Base-by-base conservation (phyloP, 805 yeast genomes). In the Candida maris region DNA sequence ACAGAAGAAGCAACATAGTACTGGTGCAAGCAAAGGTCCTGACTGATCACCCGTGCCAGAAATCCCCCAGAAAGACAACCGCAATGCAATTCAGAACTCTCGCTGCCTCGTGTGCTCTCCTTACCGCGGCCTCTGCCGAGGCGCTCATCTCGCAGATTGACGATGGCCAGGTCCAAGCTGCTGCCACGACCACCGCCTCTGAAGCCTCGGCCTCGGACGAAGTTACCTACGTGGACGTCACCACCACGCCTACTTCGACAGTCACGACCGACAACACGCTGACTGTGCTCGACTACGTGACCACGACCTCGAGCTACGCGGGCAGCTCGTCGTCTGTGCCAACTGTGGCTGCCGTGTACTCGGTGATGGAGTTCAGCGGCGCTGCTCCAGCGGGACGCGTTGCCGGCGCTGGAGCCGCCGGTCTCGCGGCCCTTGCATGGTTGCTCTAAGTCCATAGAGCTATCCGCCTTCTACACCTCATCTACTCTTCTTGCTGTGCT, bases 211-310 rank as follows among this genome's bases (percentile, higher is more conserved):
- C 42, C 14, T 40, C 23, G 16, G 42, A 26, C 30, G 27, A 17
- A n/a, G 35, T 41, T 19, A 26, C 24, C 15, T 38, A 30, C 34
- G 38, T 38, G 13, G 54, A 42, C 38, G 38, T 37, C 32, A 44
- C 55, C 41, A 41, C 46, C 32, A 47, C 75, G 30, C 75, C 76
- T 41, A 56, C 62, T 32, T 68, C 61, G 39, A 64, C 70, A 34
- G 58, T 55, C 21, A 57, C 69, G 30, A 57, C 62, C 27, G 70
- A 64, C 51, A 53, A 64, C 34, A 67, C 74, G 39, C 44, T 59
- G 46, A 61, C 67, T 21, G 53, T 68, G 12, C 39, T 30, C 43
- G 27, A 28, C 5, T 49, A 44, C 41, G 38, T 43, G 25, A 48
- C 65, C 39, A 58, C 48, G 29, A 41, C 43, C 23, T 24, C 46